Conservation (phyloP, 768 basidiomycete genomes). For the Naganishia antarctica region DNA sequence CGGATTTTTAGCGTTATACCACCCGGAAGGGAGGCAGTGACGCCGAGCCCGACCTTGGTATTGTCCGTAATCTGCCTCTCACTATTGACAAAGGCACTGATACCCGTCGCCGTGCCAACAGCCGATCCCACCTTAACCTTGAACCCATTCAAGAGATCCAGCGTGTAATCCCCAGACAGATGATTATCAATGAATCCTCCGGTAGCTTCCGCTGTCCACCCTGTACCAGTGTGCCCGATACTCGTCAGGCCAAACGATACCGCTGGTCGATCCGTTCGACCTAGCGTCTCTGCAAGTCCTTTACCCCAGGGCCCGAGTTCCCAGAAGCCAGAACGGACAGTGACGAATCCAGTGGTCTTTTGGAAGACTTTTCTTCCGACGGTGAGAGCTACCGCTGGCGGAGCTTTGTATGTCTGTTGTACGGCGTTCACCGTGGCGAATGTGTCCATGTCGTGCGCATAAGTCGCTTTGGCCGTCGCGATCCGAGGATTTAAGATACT, state of each 20-base stretch:
- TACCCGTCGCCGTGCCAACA: slow-evolving; percentile 31
- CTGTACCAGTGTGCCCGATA: slow-evolving; percentile 35
- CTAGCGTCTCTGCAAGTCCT: slow-evolving; percentile 28
- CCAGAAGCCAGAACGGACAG: slow-evolving; percentile 46
- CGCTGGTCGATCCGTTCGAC: slow-evolving; percentile 34
- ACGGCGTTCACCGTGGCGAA: slow-evolving; percentile 43
- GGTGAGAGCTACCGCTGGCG: slow-evolving; percentile 46
- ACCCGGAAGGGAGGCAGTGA: slow-evolving; percentile 39
- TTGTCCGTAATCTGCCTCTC: slow-evolving; percentile 48
- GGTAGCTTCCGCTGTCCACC: slow-evolving; percentile 46
- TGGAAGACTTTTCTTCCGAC: slow-evolving; percentile 47
- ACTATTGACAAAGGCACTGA: slow-evolving; percentile 43
- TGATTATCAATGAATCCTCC: slow-evolving; percentile 38
- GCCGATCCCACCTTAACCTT: slow-evolving; percentile 42
- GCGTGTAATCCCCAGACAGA: slow-evolving; percentile 41
- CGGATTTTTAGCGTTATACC: slow-evolving; percentile 43
- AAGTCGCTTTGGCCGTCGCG: slow-evolving; percentile 39
- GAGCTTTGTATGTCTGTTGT: slow-evolving; percentile 38
- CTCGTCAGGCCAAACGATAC: slow-evolving; percentile 45
- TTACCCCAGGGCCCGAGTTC: slow-evolving; percentile 47
- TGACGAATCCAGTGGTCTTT: slow-evolving; percentile 48
- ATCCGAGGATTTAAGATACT: slow-evolving; percentile 41
- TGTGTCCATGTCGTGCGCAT: slow-evolving; percentile 42
- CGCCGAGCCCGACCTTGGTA: slow-evolving; percentile 40
- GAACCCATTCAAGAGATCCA: slow-evolving; percentile 43